Percentiles rank a stretch among this genome's conserved stretches.
phyloP scores from a whole-genome alignment of 2,329 filamentous ascomycete genomes.

The Diaporthe sp. region DNA sequence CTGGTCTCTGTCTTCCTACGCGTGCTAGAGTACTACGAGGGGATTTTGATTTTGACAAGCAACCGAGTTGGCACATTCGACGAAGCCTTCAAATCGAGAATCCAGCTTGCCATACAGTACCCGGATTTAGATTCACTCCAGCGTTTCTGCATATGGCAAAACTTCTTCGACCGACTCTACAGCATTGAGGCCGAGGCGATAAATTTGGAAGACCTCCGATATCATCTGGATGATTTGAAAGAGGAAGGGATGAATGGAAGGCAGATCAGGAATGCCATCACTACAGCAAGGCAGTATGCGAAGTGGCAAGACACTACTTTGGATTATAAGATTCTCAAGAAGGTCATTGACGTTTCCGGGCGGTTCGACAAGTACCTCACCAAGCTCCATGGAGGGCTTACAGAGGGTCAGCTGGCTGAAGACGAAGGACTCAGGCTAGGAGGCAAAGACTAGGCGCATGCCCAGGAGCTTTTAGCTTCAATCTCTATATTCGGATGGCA shows the following conservation, averaged over 20 bases:
- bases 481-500: neutral
- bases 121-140: slow-evolving; percentile 37
- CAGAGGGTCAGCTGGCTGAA: neutral
- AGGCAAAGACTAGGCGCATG: neutral
- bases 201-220: slow-evolving; percentile 8
- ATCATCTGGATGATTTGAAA: neutral
- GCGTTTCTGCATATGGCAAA: slow-evolving; percentile 44
- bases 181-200: slow-evolving; percentile 15
- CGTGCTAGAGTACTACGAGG: slow-evolving; percentile 46
- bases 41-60: slow-evolving; percentile 49
- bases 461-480: too few species aligned
- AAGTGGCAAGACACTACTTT: slow-evolving; percentile 5
- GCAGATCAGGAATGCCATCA: slow-evolving; percentile 31
- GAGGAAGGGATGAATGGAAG: neutral
- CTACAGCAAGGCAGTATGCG: slow-evolving; percentile 45
- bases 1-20: slow-evolving; percentile 51
- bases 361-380: slow-evolving; percentile 25
- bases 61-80: slow-evolving; percentile 50
- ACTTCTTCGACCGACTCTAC: slow-evolving; percentile 43
- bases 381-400: neutral
- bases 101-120: slow-evolving; percentile 47
- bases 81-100: slow-evolving; percentile 49
- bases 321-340: neutral
- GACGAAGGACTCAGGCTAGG: neutral
- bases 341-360: neutral